phyloP scores from a whole-genome alignment of 331 rosid genomes.

The Ulmus americana region DNA sequence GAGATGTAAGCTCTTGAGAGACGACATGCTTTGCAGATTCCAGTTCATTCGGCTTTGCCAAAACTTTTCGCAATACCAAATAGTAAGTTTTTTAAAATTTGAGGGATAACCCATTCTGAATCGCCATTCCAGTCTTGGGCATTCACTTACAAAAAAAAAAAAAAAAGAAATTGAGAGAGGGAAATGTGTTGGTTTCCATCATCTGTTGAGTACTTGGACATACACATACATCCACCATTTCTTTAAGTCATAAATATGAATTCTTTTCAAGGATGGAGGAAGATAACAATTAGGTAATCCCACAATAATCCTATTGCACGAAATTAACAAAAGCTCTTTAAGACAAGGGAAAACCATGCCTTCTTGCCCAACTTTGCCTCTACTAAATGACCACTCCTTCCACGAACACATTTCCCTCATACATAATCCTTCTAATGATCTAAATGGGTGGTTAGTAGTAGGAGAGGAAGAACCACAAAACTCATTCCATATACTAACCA shows the following conservation, averaged over 20 bases:
- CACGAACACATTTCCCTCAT: accelerated
- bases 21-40: not conserved
- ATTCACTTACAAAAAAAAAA: not conserved
- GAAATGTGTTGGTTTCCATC: not conserved
- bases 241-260: not conserved
- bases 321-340: not conserved
- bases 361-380: not conserved
- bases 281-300: constrained; percentile 10
- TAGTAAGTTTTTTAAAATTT: not conserved
- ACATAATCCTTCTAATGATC: too few species aligned
- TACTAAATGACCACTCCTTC: too few species aligned
- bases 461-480: too few species aligned
- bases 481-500: too few species aligned
- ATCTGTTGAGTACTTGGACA: not conserved
- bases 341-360: constrained; percentile 3
- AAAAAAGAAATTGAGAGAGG: too few species aligned
- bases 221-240: constrained; percentile 1
- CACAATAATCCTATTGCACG: not conserved
- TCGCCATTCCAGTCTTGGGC: constrained; percentile 1
- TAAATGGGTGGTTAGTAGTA: too few species aligned
- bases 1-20: too few species aligned
- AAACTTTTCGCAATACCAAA: not conserved
- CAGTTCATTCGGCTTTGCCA: not conserved
- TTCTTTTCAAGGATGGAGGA: constrained; percentile 25
- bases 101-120: constrained; percentile 2